Evolutionary conservation across 805 yeast genomes (phyloP).

Genomic region (Lipomyces anomalus): DNA sequence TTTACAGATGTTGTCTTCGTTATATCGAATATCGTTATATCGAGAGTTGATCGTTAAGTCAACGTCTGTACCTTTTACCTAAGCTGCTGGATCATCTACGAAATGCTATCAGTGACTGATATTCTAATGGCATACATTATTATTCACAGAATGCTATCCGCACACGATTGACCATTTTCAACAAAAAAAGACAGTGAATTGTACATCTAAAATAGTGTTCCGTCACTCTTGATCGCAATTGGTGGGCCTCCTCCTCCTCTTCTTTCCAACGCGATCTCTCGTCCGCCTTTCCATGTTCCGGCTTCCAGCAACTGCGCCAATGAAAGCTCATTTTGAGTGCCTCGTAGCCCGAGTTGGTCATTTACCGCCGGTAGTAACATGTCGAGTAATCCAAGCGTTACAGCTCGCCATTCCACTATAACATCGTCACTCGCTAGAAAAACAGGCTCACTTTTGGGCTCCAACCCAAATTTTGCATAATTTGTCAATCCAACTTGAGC

Average conservation of each 20-base stretch:
- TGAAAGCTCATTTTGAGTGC: conserved; percentile 33
- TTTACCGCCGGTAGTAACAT: conserved; percentile 48
- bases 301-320: conserved; percentile 62
- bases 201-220: conserved; percentile 49
- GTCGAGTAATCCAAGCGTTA: conserved; percentile 54
- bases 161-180: too few relatives aligned
- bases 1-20: too few relatives aligned
- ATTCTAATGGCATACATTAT: too few relatives aligned
- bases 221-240: conserved; percentile 55
- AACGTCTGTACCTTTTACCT: too few relatives aligned
- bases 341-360: conserved; percentile 36
- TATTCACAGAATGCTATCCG: too few relatives aligned
- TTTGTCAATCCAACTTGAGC: conserved; percentile 37
- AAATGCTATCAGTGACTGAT: too few relatives aligned
- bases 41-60: too few relatives aligned
- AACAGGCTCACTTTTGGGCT: conserved; percentile 40
- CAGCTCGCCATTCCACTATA: conserved; percentile 64
- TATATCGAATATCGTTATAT: too few relatives aligned
- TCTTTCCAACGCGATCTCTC: conserved; percentile 49
- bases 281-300: conserved; percentile 57
- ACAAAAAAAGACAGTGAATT: too few relatives aligned
- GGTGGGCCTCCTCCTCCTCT: conserved; percentile 58
- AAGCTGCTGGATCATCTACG: too few relatives aligned
- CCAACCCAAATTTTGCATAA: conserved; percentile 29
- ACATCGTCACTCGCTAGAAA: conserved; percentile 52